Base-by-base conservation (phyloP, 2,329 filamentous ascomycete genomes). In the Metarhizium guizhouense region DNA sequence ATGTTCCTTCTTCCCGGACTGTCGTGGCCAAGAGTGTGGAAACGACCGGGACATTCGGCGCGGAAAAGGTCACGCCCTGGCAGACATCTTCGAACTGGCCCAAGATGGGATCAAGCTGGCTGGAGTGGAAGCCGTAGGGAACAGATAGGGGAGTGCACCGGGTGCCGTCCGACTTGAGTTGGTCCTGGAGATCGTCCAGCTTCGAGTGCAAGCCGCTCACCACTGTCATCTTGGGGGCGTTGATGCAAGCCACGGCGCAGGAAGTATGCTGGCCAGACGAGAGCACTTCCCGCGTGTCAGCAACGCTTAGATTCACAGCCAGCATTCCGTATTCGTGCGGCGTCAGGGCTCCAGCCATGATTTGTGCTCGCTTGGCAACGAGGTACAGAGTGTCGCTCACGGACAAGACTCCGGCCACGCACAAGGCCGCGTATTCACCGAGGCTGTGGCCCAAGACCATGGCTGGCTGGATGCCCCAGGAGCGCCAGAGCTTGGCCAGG, bases 351-450 rank as follows among this genome's bases (percentile, higher is more conserved):
- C 13, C 45, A 1, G 45, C 18, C 25, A 47, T 47, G 45, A 47
- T 47, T 25, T 47, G 45, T 18, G 87, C 87, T 60, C 88, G 81
- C 55, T 75, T 70, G 48, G 88, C 87, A 25, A 91, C 86, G 1
- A 92, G 76, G 60, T 84, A 86, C 56, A 94, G 80, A 64, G 86
- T 82, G 66, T 90, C 87, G 62, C 82, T 83, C 20, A 81, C 83
- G 11, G 85, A 87, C 20, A 90, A 74, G 18, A 90, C 86, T 53
- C 86, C 87, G 53, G 86, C 84, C 47, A 84, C 78, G 63, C 88
- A 79, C 8, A 90, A 38, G 88, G 74, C 63, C 1, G 61, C 61
- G 32, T 62, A 62, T 29, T 62, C 58, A 6, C 61, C 61, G 3
- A 62, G 58, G 47, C 85, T 88, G 68, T 83, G 81, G 16, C 81